These are phyloP conservation scores for Simplicillium aogashimaense DNA, from an alignment of 2,329 filamentous ascomycete genomes.

Conservation along the genomic window DNA sequence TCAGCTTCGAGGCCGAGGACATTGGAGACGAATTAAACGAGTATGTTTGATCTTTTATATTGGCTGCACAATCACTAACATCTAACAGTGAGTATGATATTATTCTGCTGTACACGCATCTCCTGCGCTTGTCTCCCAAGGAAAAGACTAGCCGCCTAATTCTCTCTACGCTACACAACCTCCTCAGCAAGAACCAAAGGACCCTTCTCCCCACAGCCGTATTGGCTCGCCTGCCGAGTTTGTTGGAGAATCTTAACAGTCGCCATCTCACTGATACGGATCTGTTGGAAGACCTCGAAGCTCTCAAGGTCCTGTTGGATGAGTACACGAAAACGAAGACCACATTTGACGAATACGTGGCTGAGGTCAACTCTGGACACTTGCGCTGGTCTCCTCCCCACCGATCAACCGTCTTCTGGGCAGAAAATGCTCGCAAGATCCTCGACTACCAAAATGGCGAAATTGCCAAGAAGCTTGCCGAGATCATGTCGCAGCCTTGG, in stretches of 20 bases:
- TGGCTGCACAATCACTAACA: conserved; percentile 9
- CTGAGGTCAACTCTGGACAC: conserved; percentile 77
- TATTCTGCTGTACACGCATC: conserved; percentile 81
- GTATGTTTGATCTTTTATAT: conserved; percentile 38
- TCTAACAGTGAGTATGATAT: conserved; percentile 78
- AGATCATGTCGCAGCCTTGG: conserved; percentile 67
- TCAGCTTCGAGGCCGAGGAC: conserved; percentile 81
- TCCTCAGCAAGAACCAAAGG: conserved; percentile 61
- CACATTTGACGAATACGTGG: conserved; percentile 81
- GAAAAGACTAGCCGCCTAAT: conserved; percentile 94
- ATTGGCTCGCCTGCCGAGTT: conserved; percentile 66
- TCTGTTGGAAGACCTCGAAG: conserved; percentile 51
- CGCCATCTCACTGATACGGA: conserved; percentile 57
- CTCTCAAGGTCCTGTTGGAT: conserved; percentile 52
- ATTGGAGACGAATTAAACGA: conserved; percentile 72
- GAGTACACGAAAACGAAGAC: conserved; percentile 62
- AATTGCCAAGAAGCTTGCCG: conserved; percentile 70
- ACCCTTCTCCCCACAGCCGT: conserved; percentile 75
- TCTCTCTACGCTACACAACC: conserved; percentile 80
- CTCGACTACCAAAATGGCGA: conserved; percentile 74
- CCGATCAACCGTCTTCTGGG: conserved; percentile 79
- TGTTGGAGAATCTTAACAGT: conserved; percentile 52
- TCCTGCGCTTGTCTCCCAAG: conserved; percentile 86
- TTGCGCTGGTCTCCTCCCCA: conserved; percentile 90
- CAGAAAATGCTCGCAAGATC: conserved; percentile 80